Conservation (phyloP, 164 flowering plant species). For the Chimonanthus praecox region DNA sequence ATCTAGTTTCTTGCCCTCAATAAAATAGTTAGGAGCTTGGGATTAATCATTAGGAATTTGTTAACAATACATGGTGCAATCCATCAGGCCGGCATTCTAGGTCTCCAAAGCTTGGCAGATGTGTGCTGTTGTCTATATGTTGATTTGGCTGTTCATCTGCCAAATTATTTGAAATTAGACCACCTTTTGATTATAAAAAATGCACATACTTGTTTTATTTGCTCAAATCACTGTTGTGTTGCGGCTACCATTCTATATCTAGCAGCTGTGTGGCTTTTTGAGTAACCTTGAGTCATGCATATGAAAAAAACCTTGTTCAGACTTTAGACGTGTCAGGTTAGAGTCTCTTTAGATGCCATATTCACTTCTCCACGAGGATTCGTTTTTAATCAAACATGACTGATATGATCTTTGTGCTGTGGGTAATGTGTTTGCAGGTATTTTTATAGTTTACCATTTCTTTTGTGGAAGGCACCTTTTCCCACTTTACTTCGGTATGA, state of each 20-base stretch:
- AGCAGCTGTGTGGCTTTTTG: no score
- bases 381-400: neutral
- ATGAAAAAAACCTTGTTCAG: neutral
- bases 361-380: neutral
- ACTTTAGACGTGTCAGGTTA: neutral
- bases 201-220: neutral
- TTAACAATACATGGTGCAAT: neutral
- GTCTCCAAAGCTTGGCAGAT: neutral
- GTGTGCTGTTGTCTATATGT: no score
- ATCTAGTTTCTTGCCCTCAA: no score
- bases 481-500: conserved; percentile 55
- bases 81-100: neutral
- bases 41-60: neutral
- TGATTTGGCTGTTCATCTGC: no score
- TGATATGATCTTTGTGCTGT: neutral
- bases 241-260: no score
- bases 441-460: conserved; percentile 72
- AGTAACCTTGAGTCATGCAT: neutral
- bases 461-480: conserved; percentile 66
- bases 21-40: neutral
- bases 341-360: neutral
- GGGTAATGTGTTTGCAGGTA: conserved; percentile 53
- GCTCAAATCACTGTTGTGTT: neutral
- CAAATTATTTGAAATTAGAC: no score
- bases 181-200: no score